Base-by-base conservation (phyloP, 2,329 filamentous ascomycete species). In the Cladosporium sp. region DNA sequence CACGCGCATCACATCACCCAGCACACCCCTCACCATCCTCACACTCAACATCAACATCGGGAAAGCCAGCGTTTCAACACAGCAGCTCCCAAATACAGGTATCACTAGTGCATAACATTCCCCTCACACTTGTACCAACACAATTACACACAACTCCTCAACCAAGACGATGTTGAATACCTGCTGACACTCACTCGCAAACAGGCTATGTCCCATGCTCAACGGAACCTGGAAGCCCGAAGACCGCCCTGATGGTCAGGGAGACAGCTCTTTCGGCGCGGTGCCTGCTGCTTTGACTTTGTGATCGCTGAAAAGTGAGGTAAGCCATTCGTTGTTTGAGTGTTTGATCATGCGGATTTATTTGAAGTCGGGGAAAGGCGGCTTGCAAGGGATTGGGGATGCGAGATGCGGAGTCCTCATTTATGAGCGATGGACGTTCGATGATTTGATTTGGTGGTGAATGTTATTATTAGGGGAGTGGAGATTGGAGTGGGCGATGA, bases 191-290 rank as follows among this genome's bases (percentile, higher is more conserved):
- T 71, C 63, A 70, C 66, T 67, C 65, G 64, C 65, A 65, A 65
- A 75, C 84, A 92, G 89, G 77, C 85, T 93, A 73, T 96, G 92
- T 77, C 92, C 92, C 57, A 83, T 95, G 77, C 88, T 96, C 68
- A 96, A 96, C 76, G 92, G 92, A 61, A 91, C 90, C 58, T 73
- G 74, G 73, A 76, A 76, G 66, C 71, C 75, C 28, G 76, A 78
- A 66, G 76, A 78, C 32, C 72, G 57, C 11, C 57, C 71, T 56
- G 67, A 69, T 63, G 64, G 67, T 34, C 74, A 73, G 49, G 74
- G 74, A 46, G 72, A 75, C 63, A 73, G 69, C 67, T 72, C 74
- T 5, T 76, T 76, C 67, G 75, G 75, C 32, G 74, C 75, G 61
- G 73, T 74, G 43, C 71, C 74, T 56, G 73, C 73, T 49, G 72